A percentile compares a stretch with the other conserved stretches of the same genome.
These are phyloP conservation scores for Limtongia smithiae DNA, from an alignment of 805 yeast species.

Conservation along the genomic window DNA sequence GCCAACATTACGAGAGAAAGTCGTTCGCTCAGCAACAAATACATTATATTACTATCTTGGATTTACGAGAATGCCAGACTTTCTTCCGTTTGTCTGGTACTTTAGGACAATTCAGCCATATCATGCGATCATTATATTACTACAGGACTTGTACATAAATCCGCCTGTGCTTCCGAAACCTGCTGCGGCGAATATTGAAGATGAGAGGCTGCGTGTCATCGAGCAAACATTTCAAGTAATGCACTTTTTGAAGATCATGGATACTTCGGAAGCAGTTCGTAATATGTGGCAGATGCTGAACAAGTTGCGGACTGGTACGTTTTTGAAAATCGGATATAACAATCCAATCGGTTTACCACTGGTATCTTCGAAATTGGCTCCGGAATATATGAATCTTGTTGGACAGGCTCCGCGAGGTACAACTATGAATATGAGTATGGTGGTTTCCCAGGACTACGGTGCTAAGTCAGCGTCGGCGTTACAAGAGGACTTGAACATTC, in stretches of 20 bases:
- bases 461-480: no score
- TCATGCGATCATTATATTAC: constrained; percentile 17
- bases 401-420: neutral
- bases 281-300: constrained; percentile 15
- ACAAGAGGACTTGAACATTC: no score
- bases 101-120: constrained; percentile 13
- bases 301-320: constrained; percentile 20
- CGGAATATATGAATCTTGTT: constrained; percentile 8
- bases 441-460: neutral
- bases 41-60: constrained; percentile 14
- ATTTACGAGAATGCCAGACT: constrained; percentile 11
- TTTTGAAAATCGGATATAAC: constrained; percentile 16
- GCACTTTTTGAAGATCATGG: constrained; percentile 12
- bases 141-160: constrained; percentile 17
- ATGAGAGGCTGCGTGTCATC: constrained; percentile 8
- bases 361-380: constrained; percentile 11
- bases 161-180: constrained; percentile 6
- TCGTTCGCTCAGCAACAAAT: constrained; percentile 12
- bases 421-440: neutral
- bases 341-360: constrained; percentile 21
- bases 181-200: neutral
- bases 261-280: constrained; percentile 9
- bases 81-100: constrained; percentile 16
- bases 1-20: constrained; percentile 6
- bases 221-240: constrained; percentile 10